phyloP scores from a whole-genome alignment of 768 basidiomycete species.

The Leccinum subtestaceum region DNA sequence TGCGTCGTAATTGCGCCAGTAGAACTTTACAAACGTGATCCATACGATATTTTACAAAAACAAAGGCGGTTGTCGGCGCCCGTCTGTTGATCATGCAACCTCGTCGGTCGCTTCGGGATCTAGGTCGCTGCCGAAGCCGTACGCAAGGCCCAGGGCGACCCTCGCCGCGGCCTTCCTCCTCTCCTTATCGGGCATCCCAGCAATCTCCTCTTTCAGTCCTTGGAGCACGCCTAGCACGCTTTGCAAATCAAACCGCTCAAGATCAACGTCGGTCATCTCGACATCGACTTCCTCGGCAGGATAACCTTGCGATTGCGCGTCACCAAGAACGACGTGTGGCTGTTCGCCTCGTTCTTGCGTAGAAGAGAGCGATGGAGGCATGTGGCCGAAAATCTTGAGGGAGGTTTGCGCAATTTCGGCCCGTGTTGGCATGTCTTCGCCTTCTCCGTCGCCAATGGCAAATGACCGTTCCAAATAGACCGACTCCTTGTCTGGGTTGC shows the following conservation, averaged over 20 bases:
- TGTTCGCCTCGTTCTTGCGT: constrained; percentile 12
- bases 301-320: constrained; percentile 29
- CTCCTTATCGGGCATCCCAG: constrained; percentile 59
- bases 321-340: neutral
- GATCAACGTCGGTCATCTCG: constrained; percentile 36
- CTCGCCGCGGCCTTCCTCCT: constrained; percentile 65
- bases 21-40: neutral
- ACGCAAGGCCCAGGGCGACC: constrained; percentile 70
- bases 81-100: constrained; percentile 6
- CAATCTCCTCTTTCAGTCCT: constrained; percentile 73
- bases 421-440: constrained; percentile 43
- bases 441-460: constrained; percentile 3
- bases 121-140: constrained; percentile 44
- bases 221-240: constrained; percentile 59
- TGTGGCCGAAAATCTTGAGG: constrained; percentile 47
- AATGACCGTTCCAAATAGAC: constrained; percentile 14
- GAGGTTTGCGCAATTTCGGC: constrained; percentile 51
- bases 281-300: constrained; percentile 19
- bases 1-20: constrained; percentile 1
- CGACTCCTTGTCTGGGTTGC: constrained; percentile 38
- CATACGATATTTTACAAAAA: constrained; percentile 1
- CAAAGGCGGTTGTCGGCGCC: neutral
- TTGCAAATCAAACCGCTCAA: constrained; percentile 58
- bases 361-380: constrained; percentile 18
- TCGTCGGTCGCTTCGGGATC: constrained; percentile 5